Evolutionary conservation across 306 rosid species (phyloP).

Genomic region (Hippophae gyantsensis): DNA sequence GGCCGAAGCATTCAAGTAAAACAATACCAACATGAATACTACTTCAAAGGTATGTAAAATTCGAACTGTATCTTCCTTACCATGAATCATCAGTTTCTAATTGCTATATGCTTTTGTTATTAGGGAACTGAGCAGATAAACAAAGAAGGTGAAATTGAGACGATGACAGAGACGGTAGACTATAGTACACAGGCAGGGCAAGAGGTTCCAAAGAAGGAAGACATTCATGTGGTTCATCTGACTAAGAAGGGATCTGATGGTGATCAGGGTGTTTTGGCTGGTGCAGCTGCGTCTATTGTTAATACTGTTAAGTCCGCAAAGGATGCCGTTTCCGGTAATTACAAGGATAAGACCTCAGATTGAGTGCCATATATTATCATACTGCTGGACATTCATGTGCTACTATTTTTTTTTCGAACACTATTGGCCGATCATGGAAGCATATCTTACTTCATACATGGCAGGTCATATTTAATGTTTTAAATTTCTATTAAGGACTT

Average conservation of each 20-base stretch:
- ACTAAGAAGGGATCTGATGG: slow-evolving; percentile 6
- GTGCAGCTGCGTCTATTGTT: slow-evolving; percentile 16
- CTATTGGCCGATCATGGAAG: too few species aligned
- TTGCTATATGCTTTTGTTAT: neutral
- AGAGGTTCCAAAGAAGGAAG: slow-evolving; percentile 10
- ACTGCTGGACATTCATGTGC: too few species aligned
- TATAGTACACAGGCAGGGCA: slow-evolving; percentile 17
- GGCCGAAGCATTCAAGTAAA: too few species aligned
- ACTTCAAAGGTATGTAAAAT: too few species aligned
- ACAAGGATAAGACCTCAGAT: slow-evolving; percentile 4
- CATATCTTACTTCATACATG: too few species aligned
- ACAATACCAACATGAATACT: too few species aligned
- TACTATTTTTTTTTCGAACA: too few species aligned
- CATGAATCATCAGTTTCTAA: too few species aligned
- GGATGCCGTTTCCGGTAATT: slow-evolving; percentile 22
- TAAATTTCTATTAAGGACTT: too few species aligned
- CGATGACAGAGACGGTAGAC: slow-evolving; percentile 25
- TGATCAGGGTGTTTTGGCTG: slow-evolving; percentile 11
- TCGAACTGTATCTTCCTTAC: too few species aligned
- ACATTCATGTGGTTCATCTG: slow-evolving; percentile 24
- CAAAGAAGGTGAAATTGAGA: slow-evolving; percentile 17
- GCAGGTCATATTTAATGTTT: too few species aligned
- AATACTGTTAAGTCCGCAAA: slow-evolving; percentile 16
- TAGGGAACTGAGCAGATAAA: slow-evolving; percentile 25
- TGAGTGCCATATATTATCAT: neutral